A percentile compares a stretch with the other conserved stretches of the same genome.
Conservation (phyloP, 1,139 yeast genomes). For the Pichia sp. region DNA sequence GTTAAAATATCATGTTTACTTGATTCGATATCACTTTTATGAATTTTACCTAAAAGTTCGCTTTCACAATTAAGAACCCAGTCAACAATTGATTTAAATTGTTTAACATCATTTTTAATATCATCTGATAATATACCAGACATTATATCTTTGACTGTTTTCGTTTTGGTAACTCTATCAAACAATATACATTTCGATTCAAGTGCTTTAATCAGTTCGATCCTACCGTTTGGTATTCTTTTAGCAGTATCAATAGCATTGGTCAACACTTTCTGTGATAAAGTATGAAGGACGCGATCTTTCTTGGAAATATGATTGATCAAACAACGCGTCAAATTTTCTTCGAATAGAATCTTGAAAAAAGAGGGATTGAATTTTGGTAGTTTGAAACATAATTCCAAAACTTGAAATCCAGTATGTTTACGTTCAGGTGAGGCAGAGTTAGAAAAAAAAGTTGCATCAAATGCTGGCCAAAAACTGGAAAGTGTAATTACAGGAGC, state of each 20-base stretch:
- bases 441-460: slow-evolving; percentile 69
- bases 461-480: slow-evolving; percentile 80
- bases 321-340: slow-evolving; percentile 65
- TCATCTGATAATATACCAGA: slow-evolving; percentile 7
- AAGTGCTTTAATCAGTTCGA: slow-evolving; percentile 42
- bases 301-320: slow-evolving; percentile 70
- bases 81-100: slow-evolving; percentile 29
- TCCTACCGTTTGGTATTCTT: slow-evolving; percentile 21
- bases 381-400: slow-evolving; percentile 41
- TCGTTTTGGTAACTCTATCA: slow-evolving; percentile 71
- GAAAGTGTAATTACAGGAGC: slow-evolving; percentile 29
- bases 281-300: slow-evolving; percentile 59
- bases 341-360: slow-evolving; percentile 42
- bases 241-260: slow-evolving; percentile 28
- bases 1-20: slow-evolving; percentile 39
- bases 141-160: slow-evolving; percentile 51
- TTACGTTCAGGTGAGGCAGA: slow-evolving; percentile 82
- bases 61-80: slow-evolving; percentile 14
- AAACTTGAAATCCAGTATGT: slow-evolving; percentile 77
- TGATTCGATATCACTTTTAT: slow-evolving; percentile 28
- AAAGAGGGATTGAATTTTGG: slow-evolving; percentile 27
- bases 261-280: slow-evolving; percentile 47
- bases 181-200: slow-evolving; percentile 61
- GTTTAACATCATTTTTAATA: slow-evolving; percentile 21
- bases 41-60: not conserved